phyloP scores from a whole-genome alignment of 2,329 filamentous ascomycete genomes.

The Grosmannia huntii region DNA sequence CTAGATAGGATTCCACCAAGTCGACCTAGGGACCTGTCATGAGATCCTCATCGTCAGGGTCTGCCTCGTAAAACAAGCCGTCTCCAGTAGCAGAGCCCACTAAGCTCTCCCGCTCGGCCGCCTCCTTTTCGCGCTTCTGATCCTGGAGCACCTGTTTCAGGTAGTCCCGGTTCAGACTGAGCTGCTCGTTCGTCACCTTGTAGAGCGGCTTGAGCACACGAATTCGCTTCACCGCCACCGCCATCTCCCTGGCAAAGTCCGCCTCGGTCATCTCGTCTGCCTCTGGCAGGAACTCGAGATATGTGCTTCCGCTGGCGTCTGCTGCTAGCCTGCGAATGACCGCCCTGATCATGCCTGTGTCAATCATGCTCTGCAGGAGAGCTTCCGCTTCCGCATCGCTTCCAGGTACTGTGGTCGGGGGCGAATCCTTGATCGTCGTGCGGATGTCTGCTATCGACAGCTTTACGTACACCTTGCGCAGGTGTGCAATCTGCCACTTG shows the following conservation, averaged over 20 bases:
- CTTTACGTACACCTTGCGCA: conserved; percentile 58
- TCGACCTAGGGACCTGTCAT: conserved; percentile 31
- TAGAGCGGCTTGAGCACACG: conserved; percentile 33
- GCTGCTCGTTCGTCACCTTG: conserved; percentile 37
- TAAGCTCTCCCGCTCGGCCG: not conserved
- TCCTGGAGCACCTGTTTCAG: conserved; percentile 33
- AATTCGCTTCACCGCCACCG: conserved; percentile 28
- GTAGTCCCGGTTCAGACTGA: conserved; percentile 44
- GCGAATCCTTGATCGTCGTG: conserved; percentile 30
- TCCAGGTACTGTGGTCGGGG: conserved; percentile 24
- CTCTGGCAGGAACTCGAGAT: conserved; percentile 36
- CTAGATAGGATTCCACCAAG: not conserved
- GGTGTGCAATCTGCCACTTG: conserved; percentile 59
- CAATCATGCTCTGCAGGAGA: conserved; percentile 43
- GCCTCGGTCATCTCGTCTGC: conserved; percentile 33
- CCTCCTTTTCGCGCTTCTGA: conserved; percentile 34
- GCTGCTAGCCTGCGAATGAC: conserved; percentile 26
- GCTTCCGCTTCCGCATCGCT: conserved; percentile 29
- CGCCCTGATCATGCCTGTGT: conserved; percentile 37
- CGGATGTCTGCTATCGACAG: conserved; percentile 42
- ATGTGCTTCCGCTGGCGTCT: conserved; percentile 15
- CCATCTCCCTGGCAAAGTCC: conserved; percentile 36
- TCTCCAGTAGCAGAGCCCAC: not conserved
- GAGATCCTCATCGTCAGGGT: conserved; percentile 47
- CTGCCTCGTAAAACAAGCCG: conserved; percentile 28